Conservation (phyloP, 2,329 filamentous ascomycete species). For the Fusarium transvaalense region DNA sequence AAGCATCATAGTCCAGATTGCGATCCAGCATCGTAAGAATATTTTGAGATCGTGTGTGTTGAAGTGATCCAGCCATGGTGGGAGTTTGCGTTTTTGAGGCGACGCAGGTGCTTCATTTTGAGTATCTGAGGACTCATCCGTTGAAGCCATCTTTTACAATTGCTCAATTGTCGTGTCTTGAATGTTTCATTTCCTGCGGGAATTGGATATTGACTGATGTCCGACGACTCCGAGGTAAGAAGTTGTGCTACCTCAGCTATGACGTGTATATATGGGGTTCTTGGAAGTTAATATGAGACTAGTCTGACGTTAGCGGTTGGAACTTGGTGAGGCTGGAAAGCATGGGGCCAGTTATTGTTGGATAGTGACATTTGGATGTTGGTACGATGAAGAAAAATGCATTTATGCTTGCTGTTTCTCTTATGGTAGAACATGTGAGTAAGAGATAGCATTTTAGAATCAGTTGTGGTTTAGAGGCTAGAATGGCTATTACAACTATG, state of each 20-base stretch:
- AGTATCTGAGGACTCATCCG: conserved; percentile 2
- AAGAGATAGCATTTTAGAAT: background rate
- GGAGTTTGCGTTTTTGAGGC: conserved; percentile 27
- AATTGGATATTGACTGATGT: background rate
- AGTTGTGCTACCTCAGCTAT: conserved; percentile 6
- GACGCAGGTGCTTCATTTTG: background rate
- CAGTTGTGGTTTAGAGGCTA: too few relatives aligned
- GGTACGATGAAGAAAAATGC: background rate
- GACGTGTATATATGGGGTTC: conserved; percentile 11
- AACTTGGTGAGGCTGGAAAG: background rate
- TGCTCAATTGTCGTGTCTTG: background rate
- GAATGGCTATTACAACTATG: too few relatives aligned
- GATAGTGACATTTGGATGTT: background rate
- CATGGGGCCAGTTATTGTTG: background rate
- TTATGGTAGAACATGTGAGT: too few relatives aligned
- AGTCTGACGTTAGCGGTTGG: background rate
- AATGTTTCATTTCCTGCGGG: background rate
- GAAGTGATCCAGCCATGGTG: conserved; percentile 59
- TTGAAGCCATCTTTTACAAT: conserved; percentile 6
- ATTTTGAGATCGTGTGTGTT: conserved; percentile 61
- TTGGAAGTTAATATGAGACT: conserved; percentile 6
- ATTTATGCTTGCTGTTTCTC: background rate
- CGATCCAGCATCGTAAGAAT: conserved; percentile 60
- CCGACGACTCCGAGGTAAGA: conserved; percentile 7
- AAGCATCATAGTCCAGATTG: conserved; percentile 60